Base-by-base conservation (phyloP, 768 basidiomycete species). In the Lentinula boryana region DNA sequence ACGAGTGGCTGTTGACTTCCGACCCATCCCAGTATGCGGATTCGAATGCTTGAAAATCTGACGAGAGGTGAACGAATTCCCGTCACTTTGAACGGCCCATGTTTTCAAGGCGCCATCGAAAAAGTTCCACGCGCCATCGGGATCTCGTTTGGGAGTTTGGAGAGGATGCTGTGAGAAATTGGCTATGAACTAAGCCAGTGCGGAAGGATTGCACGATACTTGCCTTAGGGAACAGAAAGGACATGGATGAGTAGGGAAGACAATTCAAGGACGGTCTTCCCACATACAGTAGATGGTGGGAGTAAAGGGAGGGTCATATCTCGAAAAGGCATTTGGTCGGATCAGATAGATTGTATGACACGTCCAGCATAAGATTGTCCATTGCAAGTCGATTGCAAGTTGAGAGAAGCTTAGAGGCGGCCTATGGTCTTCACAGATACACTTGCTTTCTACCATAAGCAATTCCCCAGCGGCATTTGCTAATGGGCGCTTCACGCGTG, bases 1-100 rank as follows among this genome's bases (percentile, higher is more conserved):
- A 68, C 69, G 69, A 18, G 69, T 70, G 21, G 69, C 68, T 38
- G 66, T 70, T 53, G 68, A 68, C 43, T 57, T 56, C n/a, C 69
- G 63, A 12, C 69, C 69, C 12, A 55, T 62, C 9, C 69, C 68
- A 38, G 68, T 69, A 49, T 70, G 66, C 0, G 66, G 69, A 46
- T 67, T 68, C 23, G 64, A 65, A 41, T 65, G 63, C 5, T 64
- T 65, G 57, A 67, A 70, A 50, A 68, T 62, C 58, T 67, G 66
- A 27, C 63, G 60, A 56, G 65, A 68, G 2, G 68, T 67, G 60
- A 64, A 66, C 56, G 59, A 63, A 31, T 61, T 63, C 35, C 62
- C 60, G 12, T 65, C 65, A 21, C 31, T 63, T 27, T 27, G 32
- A 38, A 70, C 27, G 8, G 62, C 64, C 48, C 62, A 70, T 18